Evolutionary conservation across 106 monocot genomes (phyloP).

Genomic region (Cymbidium sinense): DNA sequence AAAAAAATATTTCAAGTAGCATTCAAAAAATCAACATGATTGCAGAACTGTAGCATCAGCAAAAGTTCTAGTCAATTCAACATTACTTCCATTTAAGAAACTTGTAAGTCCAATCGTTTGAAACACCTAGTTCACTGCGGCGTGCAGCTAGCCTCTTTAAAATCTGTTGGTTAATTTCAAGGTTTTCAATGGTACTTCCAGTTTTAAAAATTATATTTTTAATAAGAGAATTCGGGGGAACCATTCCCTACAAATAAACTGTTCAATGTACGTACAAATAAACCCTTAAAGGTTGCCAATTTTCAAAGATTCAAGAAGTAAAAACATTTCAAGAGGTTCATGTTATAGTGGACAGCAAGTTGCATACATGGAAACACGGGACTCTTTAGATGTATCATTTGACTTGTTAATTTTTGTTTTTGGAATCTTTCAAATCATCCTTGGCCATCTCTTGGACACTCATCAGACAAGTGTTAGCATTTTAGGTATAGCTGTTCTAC

Average conservation of each 20-base stretch:
- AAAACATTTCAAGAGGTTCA: too few species aligned
- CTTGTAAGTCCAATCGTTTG: not conserved
- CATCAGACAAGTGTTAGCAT: not conserved
- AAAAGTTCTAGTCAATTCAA: slow-evolving; percentile 2
- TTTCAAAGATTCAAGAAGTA: too few species aligned
- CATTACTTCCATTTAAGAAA: not conserved
- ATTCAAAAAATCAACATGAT: not conserved
- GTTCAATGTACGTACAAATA: not conserved
- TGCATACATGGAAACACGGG: not conserved
- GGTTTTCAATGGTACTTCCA: not conserved
- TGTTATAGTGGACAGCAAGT: not conserved
- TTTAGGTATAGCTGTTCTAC: not conserved
- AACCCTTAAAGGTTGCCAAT: not conserved
- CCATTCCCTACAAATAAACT: not conserved
- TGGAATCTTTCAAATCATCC: not conserved
- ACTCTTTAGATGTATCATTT: not conserved
- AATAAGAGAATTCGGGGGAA: not conserved
- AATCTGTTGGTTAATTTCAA: not conserved
- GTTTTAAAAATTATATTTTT: not conserved
- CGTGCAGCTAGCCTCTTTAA: not conserved
- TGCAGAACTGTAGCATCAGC: not conserved
- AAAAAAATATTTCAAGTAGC: not conserved
- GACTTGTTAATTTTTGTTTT: not conserved
- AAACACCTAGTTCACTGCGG: not conserved
- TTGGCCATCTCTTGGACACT: not conserved